Base-by-base conservation (phyloP, 805 yeast species). In the Spathaspora girioi region DNA sequence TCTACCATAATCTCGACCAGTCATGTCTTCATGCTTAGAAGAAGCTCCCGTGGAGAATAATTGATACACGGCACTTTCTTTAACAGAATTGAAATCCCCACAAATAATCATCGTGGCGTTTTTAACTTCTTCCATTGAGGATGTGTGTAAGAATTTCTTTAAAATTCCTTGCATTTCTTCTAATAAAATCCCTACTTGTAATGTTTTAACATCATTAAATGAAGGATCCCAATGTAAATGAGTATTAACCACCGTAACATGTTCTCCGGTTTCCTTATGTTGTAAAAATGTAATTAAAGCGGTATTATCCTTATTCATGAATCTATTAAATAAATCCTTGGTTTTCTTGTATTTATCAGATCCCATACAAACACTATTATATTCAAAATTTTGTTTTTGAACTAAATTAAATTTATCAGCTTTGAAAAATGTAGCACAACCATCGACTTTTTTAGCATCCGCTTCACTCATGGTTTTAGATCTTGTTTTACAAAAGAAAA, bases 161-260 rank as follows among this genome's bases (percentile, higher is more conserved):
- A 84, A 70, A 46, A 89, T 68, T 6, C 72, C 71, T 64, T 89
- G 94, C 63, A 96, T 70, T 69, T 94, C 97, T 61, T 93, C 97
- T 60, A 94, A 71, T 56, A 94, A 73, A 27, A 94, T 86, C 43
- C 97, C 97, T 50, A 89, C 94, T 74, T 94, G 99, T 71, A 94
- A 86, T 2, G 97, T 83, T 68, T 94, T 94, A 51, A 94, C 99
- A 70, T 94, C 99, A 65, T 89, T 89, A 64, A 85, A 89, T 47
- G 88, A 89, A 3, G 99, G 99, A 73, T 94, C 97, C 98, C 99
- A 94, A 68, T 93, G 97, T 67, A 94, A 81, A 77, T 94, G 99
- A 0, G 98, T 93, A 62, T 91, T 93, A 3, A 88, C 91, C 38
- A 90, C 76, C 58, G 89, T 77, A 38, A 93, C 70, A 55, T 80